A percentile compares a stretch with the other conserved stretches of the same genome.
Conservation (phyloP, 1,139 yeast species). For the Yamadazyma membranifaciens region DNA sequence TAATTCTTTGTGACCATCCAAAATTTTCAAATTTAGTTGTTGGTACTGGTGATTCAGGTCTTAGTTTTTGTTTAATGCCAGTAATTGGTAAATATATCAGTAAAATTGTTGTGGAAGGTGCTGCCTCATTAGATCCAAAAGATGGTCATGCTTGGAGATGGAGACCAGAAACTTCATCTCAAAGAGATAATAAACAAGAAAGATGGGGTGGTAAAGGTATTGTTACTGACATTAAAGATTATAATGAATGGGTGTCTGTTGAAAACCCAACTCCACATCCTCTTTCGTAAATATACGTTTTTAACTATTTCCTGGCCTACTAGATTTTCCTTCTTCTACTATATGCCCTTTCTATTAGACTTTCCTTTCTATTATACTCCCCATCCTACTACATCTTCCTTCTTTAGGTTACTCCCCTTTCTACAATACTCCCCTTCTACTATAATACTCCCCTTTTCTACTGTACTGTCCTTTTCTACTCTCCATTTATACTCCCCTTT, state of each 20-base stretch:
- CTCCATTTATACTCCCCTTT: too few species aligned
- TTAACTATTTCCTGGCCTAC: too few species aligned
- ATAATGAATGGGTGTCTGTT: conserved; percentile 17
- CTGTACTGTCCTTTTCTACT: too few species aligned
- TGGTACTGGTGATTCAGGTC: conserved; percentile 47
- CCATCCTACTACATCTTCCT: too few species aligned
- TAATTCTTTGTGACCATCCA: conserved; percentile 12
- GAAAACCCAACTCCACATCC: neutral
- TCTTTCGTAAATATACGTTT: neutral
- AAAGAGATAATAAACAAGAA: conserved; percentile 16
- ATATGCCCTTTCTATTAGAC: too few species aligned
- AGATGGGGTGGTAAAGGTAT: conserved; percentile 24
- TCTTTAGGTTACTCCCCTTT: too few species aligned
- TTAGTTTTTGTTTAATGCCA: conserved; percentile 33
- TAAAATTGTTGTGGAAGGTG: conserved; percentile 13
- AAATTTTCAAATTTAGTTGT: conserved; percentile 17
- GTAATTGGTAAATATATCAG: conserved; percentile 26
- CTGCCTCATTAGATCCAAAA: conserved; percentile 11
- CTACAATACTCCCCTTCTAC: too few species aligned
- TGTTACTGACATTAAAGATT: conserved; percentile 22
- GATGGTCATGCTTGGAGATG: conserved; percentile 20
- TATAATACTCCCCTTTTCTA: too few species aligned
- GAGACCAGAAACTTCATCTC: conserved; percentile 16
- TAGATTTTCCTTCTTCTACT: too few species aligned
- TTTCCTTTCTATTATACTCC: too few species aligned